Conservation (phyloP, 2,329 filamentous ascomycete species). For the Herpotrichia juniperi region DNA sequence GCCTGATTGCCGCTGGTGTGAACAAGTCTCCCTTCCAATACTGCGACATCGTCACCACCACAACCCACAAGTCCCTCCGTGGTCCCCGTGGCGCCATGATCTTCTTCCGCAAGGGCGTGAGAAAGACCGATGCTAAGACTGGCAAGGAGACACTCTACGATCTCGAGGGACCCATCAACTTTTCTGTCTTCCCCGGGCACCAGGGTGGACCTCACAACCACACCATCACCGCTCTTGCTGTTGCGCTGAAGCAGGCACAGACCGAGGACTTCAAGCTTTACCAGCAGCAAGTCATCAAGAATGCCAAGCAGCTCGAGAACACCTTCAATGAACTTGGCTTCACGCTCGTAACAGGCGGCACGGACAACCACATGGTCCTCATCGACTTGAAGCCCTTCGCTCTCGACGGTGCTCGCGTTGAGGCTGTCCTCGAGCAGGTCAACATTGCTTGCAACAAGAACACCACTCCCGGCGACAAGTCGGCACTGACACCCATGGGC, state of each 20-base stretch:
- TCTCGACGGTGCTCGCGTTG: constrained; percentile 87
- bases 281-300: constrained; percentile 86
- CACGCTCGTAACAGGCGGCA: constrained; percentile 89
- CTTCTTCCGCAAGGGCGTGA: constrained; percentile 94
- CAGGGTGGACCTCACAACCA: constrained; percentile 99
- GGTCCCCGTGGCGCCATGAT: constrained; percentile 97
- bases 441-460: constrained; percentile 99
- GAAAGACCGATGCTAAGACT: constrained; percentile 81
- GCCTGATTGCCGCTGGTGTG: constrained; percentile 88
- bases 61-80: constrained; percentile 95
- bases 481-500: constrained; percentile 89
- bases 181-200: constrained; percentile 96
- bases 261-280: constrained; percentile 89
- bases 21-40: constrained; percentile 87
- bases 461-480: constrained; percentile 93
- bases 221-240: constrained; percentile 93
- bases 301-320: constrained; percentile 87
- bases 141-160: constrained; percentile 87
- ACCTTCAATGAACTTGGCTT: constrained; percentile 71
- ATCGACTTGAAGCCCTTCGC: constrained; percentile 87
- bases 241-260: constrained; percentile 93
- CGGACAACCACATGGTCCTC: constrained; percentile 95
- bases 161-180: constrained; percentile 91
- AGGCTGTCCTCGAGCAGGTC: constrained; percentile 87
- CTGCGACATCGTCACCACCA: constrained; percentile 95